Base-by-base conservation (phyloP, 2,329 filamentous ascomycete species). In the Scedosporium minutisporum region DNA sequence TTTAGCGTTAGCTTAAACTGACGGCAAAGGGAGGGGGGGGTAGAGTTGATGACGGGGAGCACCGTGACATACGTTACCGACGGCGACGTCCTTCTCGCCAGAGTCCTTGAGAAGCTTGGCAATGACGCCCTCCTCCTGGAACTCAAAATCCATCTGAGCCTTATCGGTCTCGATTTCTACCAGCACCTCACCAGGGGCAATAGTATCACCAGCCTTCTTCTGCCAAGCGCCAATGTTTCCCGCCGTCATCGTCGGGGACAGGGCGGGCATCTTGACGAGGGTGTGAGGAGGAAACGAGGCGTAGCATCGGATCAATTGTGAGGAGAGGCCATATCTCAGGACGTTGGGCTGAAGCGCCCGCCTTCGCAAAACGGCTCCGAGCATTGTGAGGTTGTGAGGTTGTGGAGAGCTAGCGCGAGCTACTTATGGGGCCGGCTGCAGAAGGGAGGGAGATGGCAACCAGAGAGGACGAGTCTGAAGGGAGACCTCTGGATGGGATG, bases 111-210 rank as follows among this genome's bases (percentile, higher is more conserved):
- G 82, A 67, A 97, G 84, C 84, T 96, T 96, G 71, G 95, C 93
- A 69, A 99, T 83, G 65, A 96, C 85, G 81, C 93, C 95, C 75
- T 97, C 95, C 73, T 99, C 95, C 79, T 99, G 95, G 79, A 96
- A 97, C 79, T 99, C 95, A 76, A 99, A 97, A 82, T 99, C 95
- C 95, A 99, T 99, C 82, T 97, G 95, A 67, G 95, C 95, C 85
- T 99, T 99, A 80, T 99, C 95, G 71, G 95, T 99, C 85, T 99
- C 95, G 72, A 97, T 96, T 83, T 96, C 93, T 69, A 96, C 93
- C 69, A 99, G 81, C 57, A 99, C 95, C 75, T 99, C 95, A 75
- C 95, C 95, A 61, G 96, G 93, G 64, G 85, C 81, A 75, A 99
- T 87, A 66, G 81, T 73, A 77, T 99, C 95, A 73, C 95, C 95